These are phyloP conservation scores for Flammula alnicola DNA, from an alignment of 1,284 basidiomycete genomes.

Conservation along the genomic window DNA sequence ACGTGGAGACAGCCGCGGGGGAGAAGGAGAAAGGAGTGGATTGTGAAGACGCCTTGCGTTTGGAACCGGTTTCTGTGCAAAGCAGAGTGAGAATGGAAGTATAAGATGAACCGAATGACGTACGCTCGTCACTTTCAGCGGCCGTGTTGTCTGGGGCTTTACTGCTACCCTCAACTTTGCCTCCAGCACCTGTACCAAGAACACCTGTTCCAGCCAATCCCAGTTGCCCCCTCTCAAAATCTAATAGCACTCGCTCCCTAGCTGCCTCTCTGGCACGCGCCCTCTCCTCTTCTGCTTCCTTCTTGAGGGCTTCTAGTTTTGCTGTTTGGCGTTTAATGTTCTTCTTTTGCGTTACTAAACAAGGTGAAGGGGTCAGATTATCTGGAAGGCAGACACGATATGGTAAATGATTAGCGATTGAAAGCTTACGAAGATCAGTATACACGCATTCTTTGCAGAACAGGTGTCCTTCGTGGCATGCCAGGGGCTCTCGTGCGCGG, in stretches of 20 bases:
- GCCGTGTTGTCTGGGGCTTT: constrained; percentile 30
- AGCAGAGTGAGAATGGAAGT: not conserved
- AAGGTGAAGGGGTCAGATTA: too few relatives aligned
- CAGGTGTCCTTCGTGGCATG: constrained; percentile 84
- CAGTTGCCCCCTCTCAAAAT: constrained; percentile 86
- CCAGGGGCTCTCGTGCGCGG: constrained; percentile 77
- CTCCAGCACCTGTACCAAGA: constrained; percentile 35
- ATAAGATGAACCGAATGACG: not conserved
- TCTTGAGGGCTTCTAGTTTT: constrained; percentile 72
- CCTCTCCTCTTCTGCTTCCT: constrained; percentile 77
- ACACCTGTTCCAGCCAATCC: constrained; percentile 44
- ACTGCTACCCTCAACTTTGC: constrained; percentile 37
- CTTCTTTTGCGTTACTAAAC: constrained; percentile 81
- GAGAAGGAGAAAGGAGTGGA: constrained; percentile 66
- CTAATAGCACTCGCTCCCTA: constrained; percentile 80
- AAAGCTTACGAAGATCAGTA: constrained; percentile 71
- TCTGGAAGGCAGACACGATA: constrained; percentile 1
- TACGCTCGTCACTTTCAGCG: constrained; percentile 38
- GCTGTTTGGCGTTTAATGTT: constrained; percentile 87
- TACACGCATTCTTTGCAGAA: constrained; percentile 91
- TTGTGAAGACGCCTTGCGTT: constrained; percentile 19
- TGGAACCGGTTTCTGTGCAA: constrained; percentile 43
- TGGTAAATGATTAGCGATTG: not conserved
- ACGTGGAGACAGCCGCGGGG: constrained; percentile 65
- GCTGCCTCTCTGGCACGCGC: constrained; percentile 70